Conservation (phyloP, 2,329 filamentous ascomycete genomes). For the Ophiostoma ulmi region DNA sequence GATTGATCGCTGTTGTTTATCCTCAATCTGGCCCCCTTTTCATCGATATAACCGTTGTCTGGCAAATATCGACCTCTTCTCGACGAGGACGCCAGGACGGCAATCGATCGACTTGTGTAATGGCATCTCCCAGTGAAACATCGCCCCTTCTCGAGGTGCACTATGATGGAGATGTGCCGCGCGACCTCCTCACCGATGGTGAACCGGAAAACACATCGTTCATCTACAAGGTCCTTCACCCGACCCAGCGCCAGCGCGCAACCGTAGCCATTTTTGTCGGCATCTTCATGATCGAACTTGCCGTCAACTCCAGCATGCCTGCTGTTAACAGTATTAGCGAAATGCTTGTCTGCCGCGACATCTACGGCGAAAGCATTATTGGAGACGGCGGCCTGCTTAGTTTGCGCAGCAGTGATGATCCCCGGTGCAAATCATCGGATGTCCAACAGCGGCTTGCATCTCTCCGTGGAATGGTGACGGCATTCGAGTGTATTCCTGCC, state of each 20-base stretch:
- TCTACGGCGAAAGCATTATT: slow-evolving; percentile 39
- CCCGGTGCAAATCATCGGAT: slow-evolving; percentile 44
- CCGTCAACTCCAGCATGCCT: slow-evolving; percentile 33
- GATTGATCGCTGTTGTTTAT: background rate
- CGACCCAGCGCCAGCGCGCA: slow-evolving; percentile 29
- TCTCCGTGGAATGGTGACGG: slow-evolving; percentile 44
- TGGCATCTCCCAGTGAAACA: background rate
- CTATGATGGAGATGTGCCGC: background rate
- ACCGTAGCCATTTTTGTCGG: slow-evolving; percentile 33
- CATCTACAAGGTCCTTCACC: slow-evolving; percentile 19
- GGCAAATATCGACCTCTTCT: background rate
- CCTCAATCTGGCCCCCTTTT: background rate
- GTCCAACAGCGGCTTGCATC: slow-evolving; percentile 51
- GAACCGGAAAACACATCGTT: background rate
- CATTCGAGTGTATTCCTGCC: slow-evolving; percentile 43
- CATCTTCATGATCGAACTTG: slow-evolving; percentile 43
- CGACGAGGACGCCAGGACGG: background rate
- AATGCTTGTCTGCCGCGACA: slow-evolving; percentile 46
- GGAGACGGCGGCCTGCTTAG: slow-evolving; percentile 31
- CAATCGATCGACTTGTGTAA: background rate
- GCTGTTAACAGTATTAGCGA: slow-evolving; percentile 49
- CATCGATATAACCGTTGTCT: background rate
- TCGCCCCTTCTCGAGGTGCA: background rate
- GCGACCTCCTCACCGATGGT: background rate
- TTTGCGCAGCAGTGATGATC: slow-evolving; percentile 34